Evolutionary conservation across 2,329 filamentous ascomycete genomes (phyloP), one percentile per base, ranked within the genome.

Genomic region (Phialemonium atrogriseum): DNA sequence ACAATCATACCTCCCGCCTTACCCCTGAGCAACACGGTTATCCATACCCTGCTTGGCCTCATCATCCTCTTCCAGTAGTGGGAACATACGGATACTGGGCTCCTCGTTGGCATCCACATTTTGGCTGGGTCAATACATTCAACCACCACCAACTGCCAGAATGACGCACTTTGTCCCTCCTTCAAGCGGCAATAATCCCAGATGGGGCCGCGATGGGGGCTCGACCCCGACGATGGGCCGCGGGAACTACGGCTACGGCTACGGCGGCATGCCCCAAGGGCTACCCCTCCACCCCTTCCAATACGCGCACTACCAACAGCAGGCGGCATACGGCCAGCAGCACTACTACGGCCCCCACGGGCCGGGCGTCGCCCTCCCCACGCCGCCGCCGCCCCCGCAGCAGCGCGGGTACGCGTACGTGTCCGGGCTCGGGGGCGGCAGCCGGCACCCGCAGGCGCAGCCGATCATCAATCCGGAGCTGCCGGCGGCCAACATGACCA

Each of bases 401-500:
- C 11, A 22, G 17, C 16, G 12, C 13, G 35, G 19, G 23, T 24
- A 12, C 17, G 17, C 14, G 9, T 41, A 42, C 12, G 33, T 48
- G 2, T 48, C 48, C 0, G 40, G 44, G 6, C 44, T 49, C 30
- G 46, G 40, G 17, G 38, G 52, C 4, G 45, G 55, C 4, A 44
- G 49, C 2, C 64, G 67, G 3, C 43, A 54, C n/a, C 58, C 64
- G 0, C 56, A 62, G 32, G 48, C 59, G 0, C 55, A 56, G 13
- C 67, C 70, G 0, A 44, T 44, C 7, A 57, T 66, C 35, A 59
- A 68, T 41, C 38, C 54, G 0, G 50, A 58, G 2, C 64, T 70
- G 37, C 68, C 71, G 0, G 69, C 70, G 0, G 59, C 66, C 17
- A 67, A 73, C 40, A 56, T 79, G 54, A 62, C 60, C 27, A 76